phyloP scores from a whole-genome alignment of 352 stramenopile species.

The Elongisporangium prolatum region DNA sequence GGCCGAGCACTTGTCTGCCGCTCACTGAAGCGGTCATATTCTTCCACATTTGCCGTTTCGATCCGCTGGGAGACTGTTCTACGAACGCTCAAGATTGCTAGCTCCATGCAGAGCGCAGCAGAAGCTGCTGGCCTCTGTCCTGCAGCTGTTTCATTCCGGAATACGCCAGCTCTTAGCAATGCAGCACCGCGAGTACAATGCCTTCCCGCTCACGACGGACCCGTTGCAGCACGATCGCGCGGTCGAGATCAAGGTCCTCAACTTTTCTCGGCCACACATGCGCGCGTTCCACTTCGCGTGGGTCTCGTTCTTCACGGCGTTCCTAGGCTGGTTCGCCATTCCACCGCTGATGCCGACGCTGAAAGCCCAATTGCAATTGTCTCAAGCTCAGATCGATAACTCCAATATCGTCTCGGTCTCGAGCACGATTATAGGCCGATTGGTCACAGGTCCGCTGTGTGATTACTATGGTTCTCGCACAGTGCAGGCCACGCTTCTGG shows the following conservation, averaged over 20 bases:
- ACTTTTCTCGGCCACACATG: slow-evolving; percentile 85
- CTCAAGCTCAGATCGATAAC: slow-evolving; percentile 80
- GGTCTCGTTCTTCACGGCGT: slow-evolving; percentile 91
- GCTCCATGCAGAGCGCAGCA: too few species aligned
- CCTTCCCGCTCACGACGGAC: slow-evolving; percentile 16
- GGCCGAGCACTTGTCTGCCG: too few species aligned
- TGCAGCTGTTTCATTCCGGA: too few species aligned
- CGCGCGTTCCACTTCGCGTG: slow-evolving; percentile 89
- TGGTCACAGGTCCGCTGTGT: slow-evolving; percentile 87
- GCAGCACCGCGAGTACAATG: too few species aligned
- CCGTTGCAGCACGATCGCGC: slow-evolving; percentile 20
- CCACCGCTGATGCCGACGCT: slow-evolving; percentile 87
- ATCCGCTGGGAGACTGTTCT: too few species aligned
- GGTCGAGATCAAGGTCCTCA: slow-evolving; percentile 68
- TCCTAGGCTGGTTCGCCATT: slow-evolving; percentile 93
- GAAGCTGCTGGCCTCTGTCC: too few species aligned
- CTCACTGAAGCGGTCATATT: too few species aligned
- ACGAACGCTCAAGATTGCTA: too few species aligned
- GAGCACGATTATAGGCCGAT: slow-evolving; percentile 87
- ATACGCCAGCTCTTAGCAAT: too few species aligned
- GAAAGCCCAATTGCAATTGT: slow-evolving; percentile 72
- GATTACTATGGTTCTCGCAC: slow-evolving; percentile 87
- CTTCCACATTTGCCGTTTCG: too few species aligned
- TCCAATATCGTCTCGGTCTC: slow-evolving; percentile 85
- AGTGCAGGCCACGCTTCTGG: slow-evolving; percentile 67